Percentiles rank a stretch among this genome's conserved stretches.
phyloP scores from a whole-genome alignment of 164 flowering plant genomes.

The Magnolia changhungtana region DNA sequence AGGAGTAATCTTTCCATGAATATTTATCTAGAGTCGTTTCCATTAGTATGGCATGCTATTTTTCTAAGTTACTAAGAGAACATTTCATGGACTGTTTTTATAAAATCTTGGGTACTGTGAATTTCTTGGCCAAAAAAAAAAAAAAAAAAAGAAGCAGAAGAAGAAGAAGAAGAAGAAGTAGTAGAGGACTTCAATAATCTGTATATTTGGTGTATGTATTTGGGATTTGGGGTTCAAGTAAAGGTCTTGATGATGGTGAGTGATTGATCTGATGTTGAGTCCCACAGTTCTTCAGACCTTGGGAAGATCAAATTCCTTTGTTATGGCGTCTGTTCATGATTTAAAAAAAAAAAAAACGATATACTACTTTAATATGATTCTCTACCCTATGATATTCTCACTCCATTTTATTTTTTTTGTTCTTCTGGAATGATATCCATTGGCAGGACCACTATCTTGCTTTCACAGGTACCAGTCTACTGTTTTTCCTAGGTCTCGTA shows the following conservation, averaged over 20 bases:
- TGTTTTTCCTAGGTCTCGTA: background rate
- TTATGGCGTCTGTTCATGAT: constrained; percentile 14
- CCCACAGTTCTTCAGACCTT: background rate
- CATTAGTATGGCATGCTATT: background rate
- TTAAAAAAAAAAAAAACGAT: background rate
- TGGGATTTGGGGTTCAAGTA: constrained; percentile 8
- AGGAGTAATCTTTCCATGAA: background rate
- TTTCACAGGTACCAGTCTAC: background rate
- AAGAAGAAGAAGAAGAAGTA: no score
- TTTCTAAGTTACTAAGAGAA: background rate
- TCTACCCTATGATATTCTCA: constrained; percentile 8
- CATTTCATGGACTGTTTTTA: background rate
- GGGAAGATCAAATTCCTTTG: constrained; percentile 8
- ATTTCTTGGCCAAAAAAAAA: background rate
- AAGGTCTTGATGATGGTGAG: background rate
- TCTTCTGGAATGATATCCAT: constrained; percentile 19
- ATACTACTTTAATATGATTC: constrained; percentile 21
- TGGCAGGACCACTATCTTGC: background rate
- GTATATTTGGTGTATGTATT: background rate
- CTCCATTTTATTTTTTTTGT: background rate
- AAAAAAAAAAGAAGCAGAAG: background rate
- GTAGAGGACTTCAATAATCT: background rate
- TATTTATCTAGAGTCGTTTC: no score
- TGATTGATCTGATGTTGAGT: constrained; percentile 4
- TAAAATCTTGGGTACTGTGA: background rate